These are phyloP conservation scores for Fusarium abutilonis DNA, from an alignment of 2,329 filamentous ascomycete species.

Conservation along the genomic window DNA sequence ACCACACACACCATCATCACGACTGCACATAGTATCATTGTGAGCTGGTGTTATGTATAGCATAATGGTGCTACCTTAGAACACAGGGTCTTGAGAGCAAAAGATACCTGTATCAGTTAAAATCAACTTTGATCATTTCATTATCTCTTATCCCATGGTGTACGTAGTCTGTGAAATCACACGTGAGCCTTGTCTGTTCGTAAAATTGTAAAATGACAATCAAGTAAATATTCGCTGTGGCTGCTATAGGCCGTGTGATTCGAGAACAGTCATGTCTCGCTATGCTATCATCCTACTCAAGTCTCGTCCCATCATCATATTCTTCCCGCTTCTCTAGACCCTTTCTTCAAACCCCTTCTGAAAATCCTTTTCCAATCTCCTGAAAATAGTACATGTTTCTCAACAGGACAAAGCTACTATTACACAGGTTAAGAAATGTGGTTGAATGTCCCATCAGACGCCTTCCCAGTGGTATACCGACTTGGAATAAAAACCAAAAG, in stretches of 20 bases:
- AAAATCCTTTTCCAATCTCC: conserved; percentile 11
- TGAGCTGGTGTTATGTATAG: neutral
- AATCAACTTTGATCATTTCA: conserved; percentile 21
- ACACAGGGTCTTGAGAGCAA: neutral
- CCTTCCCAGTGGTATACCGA: conserved; percentile 39
- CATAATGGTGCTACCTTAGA: neutral
- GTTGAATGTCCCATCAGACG: conserved; percentile 29
- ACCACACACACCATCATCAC: conserved; percentile 7
- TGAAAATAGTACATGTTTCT: conserved; percentile 19
- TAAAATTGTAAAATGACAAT: conserved; percentile 6
- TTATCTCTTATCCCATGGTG: neutral
- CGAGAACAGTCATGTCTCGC: conserved; percentile 27
- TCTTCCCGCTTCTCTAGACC: conserved; percentile 2
- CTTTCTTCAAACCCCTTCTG: conserved; percentile 5
- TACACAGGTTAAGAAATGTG: conserved; percentile 31
- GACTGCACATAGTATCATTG: conserved; percentile 1
- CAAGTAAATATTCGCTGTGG: conserved; percentile 39
- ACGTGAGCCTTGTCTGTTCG: neutral
- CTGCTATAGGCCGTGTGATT: conserved; percentile 34
- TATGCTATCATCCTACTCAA: conserved; percentile 17
- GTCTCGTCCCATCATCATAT: conserved; percentile 20
- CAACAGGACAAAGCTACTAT: conserved; percentile 34
- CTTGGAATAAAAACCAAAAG: conserved; percentile 8
- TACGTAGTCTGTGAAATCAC: neutral
- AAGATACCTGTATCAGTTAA: conserved; percentile 11